Conservation (phyloP, 2,329 filamentous ascomycete species). For the Periconia sp. region DNA sequence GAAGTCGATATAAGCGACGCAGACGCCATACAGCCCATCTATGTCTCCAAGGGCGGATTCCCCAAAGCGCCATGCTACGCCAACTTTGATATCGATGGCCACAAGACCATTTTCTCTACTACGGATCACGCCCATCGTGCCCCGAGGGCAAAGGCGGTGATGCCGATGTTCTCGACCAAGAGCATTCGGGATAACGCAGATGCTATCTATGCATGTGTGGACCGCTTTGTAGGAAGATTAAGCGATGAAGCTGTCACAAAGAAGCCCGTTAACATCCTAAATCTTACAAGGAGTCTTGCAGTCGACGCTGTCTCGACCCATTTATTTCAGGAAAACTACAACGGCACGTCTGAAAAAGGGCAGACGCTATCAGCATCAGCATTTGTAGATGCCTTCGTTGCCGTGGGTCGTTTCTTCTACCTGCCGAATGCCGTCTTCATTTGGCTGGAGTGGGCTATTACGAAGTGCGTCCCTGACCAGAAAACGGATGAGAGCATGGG, state of each 20-base stretch:
- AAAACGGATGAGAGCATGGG: constrained; percentile 43
- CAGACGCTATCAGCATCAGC: constrained; percentile 47
- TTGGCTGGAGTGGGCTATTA: constrained; percentile 45
- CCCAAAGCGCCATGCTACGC: constrained; percentile 58
- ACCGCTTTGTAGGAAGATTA: constrained; percentile 51
- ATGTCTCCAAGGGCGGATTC: constrained; percentile 60
- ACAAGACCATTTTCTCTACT: constrained; percentile 60
- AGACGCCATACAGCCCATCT: constrained; percentile 56
- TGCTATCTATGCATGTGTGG: constrained; percentile 50
- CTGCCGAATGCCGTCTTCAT: constrained; percentile 53
- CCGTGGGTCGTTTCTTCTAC: constrained; percentile 62
- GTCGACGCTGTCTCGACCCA: constrained; percentile 62
- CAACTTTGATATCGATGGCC: constrained; percentile 65
- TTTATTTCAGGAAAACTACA: constrained; percentile 60
- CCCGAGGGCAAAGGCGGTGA: constrained; percentile 57
- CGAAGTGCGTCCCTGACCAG: constrained; percentile 43
- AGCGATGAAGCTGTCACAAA: constrained; percentile 35
- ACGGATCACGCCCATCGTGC: constrained; percentile 50
- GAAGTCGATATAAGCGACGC: constrained; percentile 37
- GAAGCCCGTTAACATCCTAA: constrained; percentile 56
- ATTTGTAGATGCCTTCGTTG: constrained; percentile 63
- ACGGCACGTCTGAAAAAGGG: constrained; percentile 50
- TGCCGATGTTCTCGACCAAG: constrained; percentile 57
- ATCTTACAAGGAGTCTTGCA: constrained; percentile 57
- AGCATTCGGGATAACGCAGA: constrained; percentile 49